Conservation (phyloP, 1,284 basidiomycete species). For the Rhizoctonia solani region DNA sequence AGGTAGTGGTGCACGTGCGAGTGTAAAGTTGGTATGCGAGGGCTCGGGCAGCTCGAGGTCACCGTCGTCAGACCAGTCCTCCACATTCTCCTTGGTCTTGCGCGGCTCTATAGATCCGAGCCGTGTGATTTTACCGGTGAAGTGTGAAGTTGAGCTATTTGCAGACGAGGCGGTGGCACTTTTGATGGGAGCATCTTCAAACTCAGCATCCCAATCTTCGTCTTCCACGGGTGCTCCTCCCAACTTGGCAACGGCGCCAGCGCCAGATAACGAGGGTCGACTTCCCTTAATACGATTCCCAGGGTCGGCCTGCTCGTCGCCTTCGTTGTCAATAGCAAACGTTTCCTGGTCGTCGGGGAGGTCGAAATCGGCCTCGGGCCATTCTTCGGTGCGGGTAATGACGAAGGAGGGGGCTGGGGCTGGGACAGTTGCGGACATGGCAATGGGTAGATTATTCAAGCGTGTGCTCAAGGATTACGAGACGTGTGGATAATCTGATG, state of each 20-base stretch:
- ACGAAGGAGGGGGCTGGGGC: slow-evolving; percentile 28
- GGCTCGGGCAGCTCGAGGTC: slow-evolving; percentile 39
- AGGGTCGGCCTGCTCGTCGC: slow-evolving; percentile 41
- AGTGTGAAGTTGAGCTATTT: slow-evolving; percentile 17
- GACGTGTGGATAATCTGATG: slow-evolving; percentile 13
- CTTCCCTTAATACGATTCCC: slow-evolving; percentile 4
- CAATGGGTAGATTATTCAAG: no score
- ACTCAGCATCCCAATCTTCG: slow-evolving; percentile 75
- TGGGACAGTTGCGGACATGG: slow-evolving; percentile 1
- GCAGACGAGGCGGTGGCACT: slow-evolving; percentile 36
- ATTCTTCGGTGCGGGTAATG: slow-evolving; percentile 57
- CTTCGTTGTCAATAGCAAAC: slow-evolving; percentile 63
- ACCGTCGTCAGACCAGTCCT: slow-evolving; percentile 44
- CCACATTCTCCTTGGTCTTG: slow-evolving; percentile 14
- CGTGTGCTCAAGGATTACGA: background rate
- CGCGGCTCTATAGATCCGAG: slow-evolving; percentile 28
- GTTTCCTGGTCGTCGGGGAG: slow-evolving; percentile 71
- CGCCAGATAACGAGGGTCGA: slow-evolving; percentile 18
- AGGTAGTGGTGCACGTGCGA: slow-evolving; percentile 55
- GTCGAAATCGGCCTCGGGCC: slow-evolving; percentile 77
- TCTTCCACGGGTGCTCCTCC: slow-evolving; percentile 40
- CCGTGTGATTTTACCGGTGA: slow-evolving; percentile 36
- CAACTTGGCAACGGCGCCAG: slow-evolving; percentile 32
- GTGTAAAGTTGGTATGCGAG: slow-evolving; percentile 29
- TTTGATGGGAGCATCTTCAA: slow-evolving; percentile 51